phyloP scores from a whole-genome alignment of 2,329 filamentous ascomycete species.

The Hypoxylon sp. region DNA sequence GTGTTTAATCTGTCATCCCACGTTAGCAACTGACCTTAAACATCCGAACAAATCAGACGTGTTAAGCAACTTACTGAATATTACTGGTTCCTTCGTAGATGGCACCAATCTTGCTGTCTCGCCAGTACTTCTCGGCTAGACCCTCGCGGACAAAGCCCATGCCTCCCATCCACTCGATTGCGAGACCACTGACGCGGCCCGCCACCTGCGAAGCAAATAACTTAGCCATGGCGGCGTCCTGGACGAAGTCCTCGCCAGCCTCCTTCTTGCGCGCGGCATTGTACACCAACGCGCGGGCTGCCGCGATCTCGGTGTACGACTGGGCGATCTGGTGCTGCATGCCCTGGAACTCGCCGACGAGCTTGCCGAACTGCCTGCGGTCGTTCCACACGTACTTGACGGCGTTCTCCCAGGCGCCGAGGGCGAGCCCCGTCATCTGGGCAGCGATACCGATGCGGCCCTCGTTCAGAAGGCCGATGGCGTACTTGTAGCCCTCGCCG shows the following conservation, averaged over 20 bases:
- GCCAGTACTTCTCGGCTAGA: constrained; percentile 96
- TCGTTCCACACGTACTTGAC: constrained; percentile 98
- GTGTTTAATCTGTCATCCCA: constrained; percentile 65
- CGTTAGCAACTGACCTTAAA: constrained; percentile 42
- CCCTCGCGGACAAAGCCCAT: constrained; percentile 99
- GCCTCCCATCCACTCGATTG: constrained; percentile 99
- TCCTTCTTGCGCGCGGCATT: constrained; percentile 99
- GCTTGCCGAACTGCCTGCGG: constrained; percentile 92
- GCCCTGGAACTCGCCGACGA: constrained; percentile 96
- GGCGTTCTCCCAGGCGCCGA: constrained; percentile 95
- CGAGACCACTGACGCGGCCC: constrained; percentile 83
- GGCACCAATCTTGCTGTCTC: constrained; percentile 97
- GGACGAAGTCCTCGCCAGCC: constrained; percentile 93
- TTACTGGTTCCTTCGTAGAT: constrained; percentile 95
- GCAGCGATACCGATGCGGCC: constrained; percentile 97
- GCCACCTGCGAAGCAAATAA: constrained; percentile 94
- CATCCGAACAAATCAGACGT: neutral
- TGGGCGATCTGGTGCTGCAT: constrained; percentile 99
- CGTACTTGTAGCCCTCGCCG: constrained; percentile 97
- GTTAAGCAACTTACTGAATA: constrained; percentile 68
- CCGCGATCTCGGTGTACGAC: constrained; percentile 91
- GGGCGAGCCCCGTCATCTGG: constrained; percentile 96
- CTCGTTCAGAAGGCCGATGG: constrained; percentile 93
- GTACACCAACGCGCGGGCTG: constrained; percentile 91
- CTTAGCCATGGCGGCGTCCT: constrained; percentile 98